A percentile compares a stretch with the other conserved stretches of the same genome.
phyloP scores from a whole-genome alignment of 2,329 filamentous ascomycete species.

The Pyrenophora graminea region DNA sequence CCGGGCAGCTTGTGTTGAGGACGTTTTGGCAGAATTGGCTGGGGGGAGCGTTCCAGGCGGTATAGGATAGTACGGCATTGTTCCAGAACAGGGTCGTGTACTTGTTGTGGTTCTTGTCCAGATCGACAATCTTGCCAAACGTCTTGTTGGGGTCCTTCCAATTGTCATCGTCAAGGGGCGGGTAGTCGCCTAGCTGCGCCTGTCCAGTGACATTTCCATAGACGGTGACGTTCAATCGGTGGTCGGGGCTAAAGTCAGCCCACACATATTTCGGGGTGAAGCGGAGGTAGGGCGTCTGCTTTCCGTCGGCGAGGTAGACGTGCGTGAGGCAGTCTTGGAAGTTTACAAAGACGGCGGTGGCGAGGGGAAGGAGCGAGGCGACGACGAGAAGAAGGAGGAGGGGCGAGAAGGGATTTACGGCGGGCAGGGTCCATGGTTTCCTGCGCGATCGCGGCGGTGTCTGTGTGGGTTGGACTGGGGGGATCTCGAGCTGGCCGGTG shows the following conservation, averaged over 20 bases:
- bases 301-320: constrained; percentile 60
- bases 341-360: constrained; percentile 63
- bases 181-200: constrained; percentile 61
- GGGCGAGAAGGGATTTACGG: constrained; percentile 17
- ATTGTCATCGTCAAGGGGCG: constrained; percentile 60
- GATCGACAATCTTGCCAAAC: constrained; percentile 76
- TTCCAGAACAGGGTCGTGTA: constrained; percentile 74
- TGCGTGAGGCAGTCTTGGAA: constrained; percentile 82
- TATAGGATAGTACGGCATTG: constrained; percentile 77
- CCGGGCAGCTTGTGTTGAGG: constrained; percentile 64
- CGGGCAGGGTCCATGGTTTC: constrained; percentile 18
- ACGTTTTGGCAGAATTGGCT: constrained; percentile 67
- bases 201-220: constrained; percentile 91
- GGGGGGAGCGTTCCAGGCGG: constrained; percentile 61
- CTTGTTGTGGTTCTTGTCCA: constrained; percentile 61
- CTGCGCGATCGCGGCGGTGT: constrained; percentile 39
- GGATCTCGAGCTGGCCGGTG: constrained; percentile 26
- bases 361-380: constrained; percentile 29
- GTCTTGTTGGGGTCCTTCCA: constrained; percentile 65
- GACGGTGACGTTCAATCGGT: constrained; percentile 75
- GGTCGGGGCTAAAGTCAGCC: constrained; percentile 68
- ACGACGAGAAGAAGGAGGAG: constrained; percentile 33
- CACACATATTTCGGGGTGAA: constrained; percentile 77
- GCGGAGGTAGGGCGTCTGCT: constrained; percentile 68
- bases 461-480: constrained; percentile 34